A percentile compares a stretch with the other conserved stretches of the same genome.
Evolutionary conservation across 352 stramenopile species (phyloP).

Genomic region (Peronospora destructor): DNA sequence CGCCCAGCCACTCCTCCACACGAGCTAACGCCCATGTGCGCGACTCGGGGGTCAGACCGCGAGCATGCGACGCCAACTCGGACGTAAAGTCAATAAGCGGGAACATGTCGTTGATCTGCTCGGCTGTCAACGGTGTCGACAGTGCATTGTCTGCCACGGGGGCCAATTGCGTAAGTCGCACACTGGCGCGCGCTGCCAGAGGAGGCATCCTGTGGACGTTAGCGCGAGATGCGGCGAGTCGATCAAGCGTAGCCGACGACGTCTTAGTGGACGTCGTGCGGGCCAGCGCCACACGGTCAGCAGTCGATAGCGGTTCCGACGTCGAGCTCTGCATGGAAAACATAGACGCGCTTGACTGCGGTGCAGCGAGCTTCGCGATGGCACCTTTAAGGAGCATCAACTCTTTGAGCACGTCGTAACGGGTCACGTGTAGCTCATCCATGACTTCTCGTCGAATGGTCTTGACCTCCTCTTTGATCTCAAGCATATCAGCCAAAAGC

Average conservation of each 20-base stretch:
- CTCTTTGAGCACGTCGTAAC: slow-evolving; percentile 84
- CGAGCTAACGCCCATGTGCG: slow-evolving; percentile 60
- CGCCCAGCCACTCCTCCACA: slow-evolving; percentile 74
- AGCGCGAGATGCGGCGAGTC: slow-evolving; percentile 39
- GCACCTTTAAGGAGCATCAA: slow-evolving; percentile 70
- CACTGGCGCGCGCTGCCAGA: slow-evolving; percentile 14
- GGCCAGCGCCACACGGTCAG: slow-evolving; percentile 39
- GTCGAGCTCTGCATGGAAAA: slow-evolving; percentile 23
- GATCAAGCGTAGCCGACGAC: slow-evolving; percentile 42
- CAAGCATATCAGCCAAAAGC: slow-evolving; percentile 45
- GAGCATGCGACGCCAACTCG: slow-evolving; percentile 41
- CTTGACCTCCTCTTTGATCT: slow-evolving; percentile 62
- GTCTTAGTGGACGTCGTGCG: slow-evolving; percentile 42
- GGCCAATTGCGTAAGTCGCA: slow-evolving; percentile 53
- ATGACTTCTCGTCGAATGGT: slow-evolving; percentile 71
- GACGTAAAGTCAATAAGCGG: slow-evolving; percentile 59
- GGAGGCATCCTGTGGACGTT: slow-evolving; percentile 19
- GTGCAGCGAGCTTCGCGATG: slow-evolving; percentile 50
- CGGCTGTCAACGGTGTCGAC: slow-evolving; percentile 50
- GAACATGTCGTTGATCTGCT: slow-evolving; percentile 82
- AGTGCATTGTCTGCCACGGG: slow-evolving; percentile 62
- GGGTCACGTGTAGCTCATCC: slow-evolving; percentile 76
- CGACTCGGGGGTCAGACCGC: slow-evolving; percentile 36
- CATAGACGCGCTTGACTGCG: slow-evolving; percentile 8
- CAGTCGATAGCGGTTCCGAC: slow-evolving; percentile 30